A percentile compares a stretch with the other conserved stretches of the same genome.
phyloP scores from a whole-genome alignment of 306 rosid species.

The Heteromeles arbutifolia region DNA sequence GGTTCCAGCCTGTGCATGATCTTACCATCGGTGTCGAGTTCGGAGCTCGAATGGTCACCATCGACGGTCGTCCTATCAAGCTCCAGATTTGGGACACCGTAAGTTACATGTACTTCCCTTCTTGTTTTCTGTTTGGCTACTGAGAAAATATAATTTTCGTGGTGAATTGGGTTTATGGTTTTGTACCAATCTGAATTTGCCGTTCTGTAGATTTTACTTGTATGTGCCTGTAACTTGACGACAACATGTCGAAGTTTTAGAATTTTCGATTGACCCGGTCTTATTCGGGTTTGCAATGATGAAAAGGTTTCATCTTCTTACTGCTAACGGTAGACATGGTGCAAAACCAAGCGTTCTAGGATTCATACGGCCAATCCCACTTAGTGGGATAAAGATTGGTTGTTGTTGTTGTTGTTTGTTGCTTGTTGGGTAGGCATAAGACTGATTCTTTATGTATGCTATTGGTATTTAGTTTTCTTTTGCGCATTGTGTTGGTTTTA shows the following conservation, averaged over 20 bases:
- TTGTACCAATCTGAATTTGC: background rate
- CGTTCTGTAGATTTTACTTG: background rate
- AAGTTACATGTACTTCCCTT: constrained; percentile 2
- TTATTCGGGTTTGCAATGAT: background rate
- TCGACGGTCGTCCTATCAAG: constrained; percentile 73
- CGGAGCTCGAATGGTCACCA: constrained; percentile 95
- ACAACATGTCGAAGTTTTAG: background rate
- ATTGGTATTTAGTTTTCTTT: background rate
- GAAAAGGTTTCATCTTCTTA: background rate
- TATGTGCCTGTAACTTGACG: background rate
- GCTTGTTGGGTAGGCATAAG: background rate
- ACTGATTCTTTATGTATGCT: background rate
- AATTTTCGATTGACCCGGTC: background rate
- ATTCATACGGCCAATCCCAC: too few species aligned
- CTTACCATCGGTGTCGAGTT: constrained; percentile 96
- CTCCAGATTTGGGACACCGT: constrained; percentile 99
- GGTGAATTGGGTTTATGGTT: background rate
- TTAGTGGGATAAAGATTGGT: background rate
- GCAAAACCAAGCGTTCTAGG: too few species aligned
- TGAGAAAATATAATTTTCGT: background rate
- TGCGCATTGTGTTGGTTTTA: background rate
- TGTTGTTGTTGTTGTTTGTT: background rate
- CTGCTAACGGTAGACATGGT: too few species aligned
- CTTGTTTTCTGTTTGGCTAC: background rate
- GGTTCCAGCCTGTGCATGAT: constrained; percentile 97